These are phyloP conservation scores for Metschnikowia matae DNA, from an alignment of 805 yeast species.

Conservation along the genomic window DNA sequence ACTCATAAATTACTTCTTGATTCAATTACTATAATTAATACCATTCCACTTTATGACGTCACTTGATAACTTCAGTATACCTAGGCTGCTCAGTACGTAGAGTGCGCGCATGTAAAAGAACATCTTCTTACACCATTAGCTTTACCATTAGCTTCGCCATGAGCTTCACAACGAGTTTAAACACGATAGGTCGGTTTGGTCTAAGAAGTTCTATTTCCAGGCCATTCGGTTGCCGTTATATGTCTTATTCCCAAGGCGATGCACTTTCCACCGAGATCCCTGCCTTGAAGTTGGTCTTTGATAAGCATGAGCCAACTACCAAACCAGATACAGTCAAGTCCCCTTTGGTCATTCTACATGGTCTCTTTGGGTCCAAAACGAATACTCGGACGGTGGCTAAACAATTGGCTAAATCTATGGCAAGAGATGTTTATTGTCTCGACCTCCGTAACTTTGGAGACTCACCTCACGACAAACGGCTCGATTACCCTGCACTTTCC, in stretches of 20 bases:
- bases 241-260: constrained; percentile 24
- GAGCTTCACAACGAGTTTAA: not conserved
- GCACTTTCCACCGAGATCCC: constrained; percentile 33
- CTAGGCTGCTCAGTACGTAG: too few species aligned
- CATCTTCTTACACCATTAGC: not conserved
- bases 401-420: constrained; percentile 43
- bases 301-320: constrained; percentile 33
- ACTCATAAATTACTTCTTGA: too few species aligned
- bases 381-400: constrained; percentile 80
- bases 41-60: not conserved
- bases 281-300: constrained; percentile 54
- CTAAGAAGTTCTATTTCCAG: not conserved
- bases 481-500: constrained; percentile 77
- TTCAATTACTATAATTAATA: not conserved
- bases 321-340: constrained; percentile 29
- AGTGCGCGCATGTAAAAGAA: not conserved
- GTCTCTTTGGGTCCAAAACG: constrained; percentile 79
- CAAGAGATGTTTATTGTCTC: constrained; percentile 59
- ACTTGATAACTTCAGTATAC: too few species aligned
- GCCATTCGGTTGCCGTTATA: not conserved
- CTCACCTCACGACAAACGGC: constrained; percentile 72
- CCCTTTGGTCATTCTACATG: constrained; percentile 81
- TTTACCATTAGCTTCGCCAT: not conserved
- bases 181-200: not conserved
- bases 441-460: constrained; percentile 91